These are phyloP conservation scores for Teunomyces gatunensis DNA, from an alignment of 805 yeast genomes.

Conservation along the genomic window DNA sequence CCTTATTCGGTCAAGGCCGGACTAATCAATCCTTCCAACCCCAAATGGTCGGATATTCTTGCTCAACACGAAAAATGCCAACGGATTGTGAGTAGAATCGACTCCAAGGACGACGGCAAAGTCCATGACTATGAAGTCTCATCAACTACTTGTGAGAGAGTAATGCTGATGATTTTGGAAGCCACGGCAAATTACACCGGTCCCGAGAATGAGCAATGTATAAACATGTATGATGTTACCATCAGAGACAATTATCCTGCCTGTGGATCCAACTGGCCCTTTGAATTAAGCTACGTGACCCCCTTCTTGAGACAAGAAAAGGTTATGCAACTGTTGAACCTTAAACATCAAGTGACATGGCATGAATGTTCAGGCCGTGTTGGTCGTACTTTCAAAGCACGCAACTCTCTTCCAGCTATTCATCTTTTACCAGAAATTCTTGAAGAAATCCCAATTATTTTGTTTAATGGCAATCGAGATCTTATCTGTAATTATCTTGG, in stretches of 20 bases:
- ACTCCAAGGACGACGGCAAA: constrained; percentile 15
- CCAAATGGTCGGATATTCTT: constrained; percentile 40
- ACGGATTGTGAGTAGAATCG: constrained; percentile 39
- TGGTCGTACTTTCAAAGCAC: constrained; percentile 47
- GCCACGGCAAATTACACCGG: constrained; percentile 20
- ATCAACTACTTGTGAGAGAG: constrained; percentile 44
- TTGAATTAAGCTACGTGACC: constrained; percentile 47
- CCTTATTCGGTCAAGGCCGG: constrained; percentile 66
- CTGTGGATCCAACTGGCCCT: constrained; percentile 95
- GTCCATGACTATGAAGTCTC: constrained; percentile 21
- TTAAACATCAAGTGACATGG: constrained; percentile 54
- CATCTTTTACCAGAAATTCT: constrained; percentile 66
- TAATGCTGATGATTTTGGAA: constrained; percentile 36
- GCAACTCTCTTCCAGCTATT: constrained; percentile 57
- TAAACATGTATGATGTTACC: constrained; percentile 81
- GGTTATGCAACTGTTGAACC: constrained; percentile 53
- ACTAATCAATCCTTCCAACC: constrained; percentile 44
- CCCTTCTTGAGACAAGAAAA: constrained; percentile 47
- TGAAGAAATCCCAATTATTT: constrained; percentile 55
- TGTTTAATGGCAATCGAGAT: constrained; percentile 88
- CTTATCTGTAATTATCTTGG: constrained; percentile 84
- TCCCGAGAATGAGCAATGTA: constrained; percentile 50
- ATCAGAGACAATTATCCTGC: constrained; percentile 71
- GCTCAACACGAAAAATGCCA: constrained; percentile 61
- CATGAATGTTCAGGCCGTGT: constrained; percentile 72